Conservation (phyloP, 768 basidiomycete genomes). For the Boletus barrowsii region DNA sequence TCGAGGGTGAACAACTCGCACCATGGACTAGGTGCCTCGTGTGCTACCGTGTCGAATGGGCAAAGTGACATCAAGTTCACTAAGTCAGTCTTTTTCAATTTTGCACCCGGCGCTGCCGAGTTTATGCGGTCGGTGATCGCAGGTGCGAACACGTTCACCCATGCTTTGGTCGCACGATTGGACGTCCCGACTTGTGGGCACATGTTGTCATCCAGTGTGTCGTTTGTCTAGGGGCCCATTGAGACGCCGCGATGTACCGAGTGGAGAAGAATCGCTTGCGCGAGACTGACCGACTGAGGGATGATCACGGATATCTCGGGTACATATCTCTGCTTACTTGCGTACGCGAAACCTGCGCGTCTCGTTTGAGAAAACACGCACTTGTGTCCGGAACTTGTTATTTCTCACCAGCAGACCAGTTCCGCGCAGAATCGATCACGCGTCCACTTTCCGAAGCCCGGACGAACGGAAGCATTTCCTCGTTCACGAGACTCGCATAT, state of each 20-base stretch:
- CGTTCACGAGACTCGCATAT: slow-evolving; percentile 46
- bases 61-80: slow-evolving; percentile 66
- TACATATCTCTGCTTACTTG: slow-evolving; percentile 42
- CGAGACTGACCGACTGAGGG: slow-evolving; percentile 44
- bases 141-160: slow-evolving; percentile 52
- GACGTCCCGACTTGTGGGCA: slow-evolving; percentile 54
- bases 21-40: slow-evolving; percentile 52
- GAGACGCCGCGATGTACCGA: too few relatives aligned
- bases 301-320: slow-evolving; percentile 55
- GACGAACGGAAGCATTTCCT: slow-evolving; percentile 48
- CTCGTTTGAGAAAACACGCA: neutral
- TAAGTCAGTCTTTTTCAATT: slow-evolving; percentile 51
- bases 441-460: slow-evolving; percentile 46
- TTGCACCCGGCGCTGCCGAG: slow-evolving; percentile 55
- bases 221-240: slow-evolving; percentile 40
- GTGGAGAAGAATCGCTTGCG: neutral
- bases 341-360: slow-evolving; percentile 40
- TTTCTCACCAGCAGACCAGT: slow-evolving; percentile 59
- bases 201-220: slow-evolving; percentile 63
- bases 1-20: slow-evolving; percentile 58
- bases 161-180: slow-evolving; percentile 40
- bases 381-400: neutral
- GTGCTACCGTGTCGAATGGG: slow-evolving; percentile 65
- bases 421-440: slow-evolving; percentile 61
- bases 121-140: slow-evolving; percentile 58